These are phyloP conservation scores for Sporothrix pallida DNA, from an alignment of 2,329 filamentous ascomycete species.

Conservation along the genomic window DNA sequence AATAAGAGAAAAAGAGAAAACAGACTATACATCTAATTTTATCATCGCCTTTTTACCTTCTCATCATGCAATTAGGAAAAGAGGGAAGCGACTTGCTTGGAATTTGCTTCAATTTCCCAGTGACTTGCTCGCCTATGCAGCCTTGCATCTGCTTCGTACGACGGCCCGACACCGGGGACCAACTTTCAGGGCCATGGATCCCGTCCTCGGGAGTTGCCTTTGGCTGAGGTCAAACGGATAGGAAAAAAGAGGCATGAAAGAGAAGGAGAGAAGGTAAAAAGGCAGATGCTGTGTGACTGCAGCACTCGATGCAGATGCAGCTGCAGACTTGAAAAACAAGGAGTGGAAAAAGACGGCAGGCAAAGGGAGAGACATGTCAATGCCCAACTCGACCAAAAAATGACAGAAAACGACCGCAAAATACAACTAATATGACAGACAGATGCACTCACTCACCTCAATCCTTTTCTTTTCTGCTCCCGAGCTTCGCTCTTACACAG, in stretches of 20 bases:
- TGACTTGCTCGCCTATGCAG: slow-evolving; percentile 22
- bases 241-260: not conserved
- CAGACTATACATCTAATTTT: not conserved
- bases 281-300: slow-evolving; percentile 9
- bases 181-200: not conserved
- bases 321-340: slow-evolving; percentile 1
- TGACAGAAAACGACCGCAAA: not conserved
- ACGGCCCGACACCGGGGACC: slow-evolving; percentile 20
- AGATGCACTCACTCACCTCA: not conserved
- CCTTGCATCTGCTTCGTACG: slow-evolving; percentile 25
- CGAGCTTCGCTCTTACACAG: not conserved
- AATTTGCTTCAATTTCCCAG: not conserved
- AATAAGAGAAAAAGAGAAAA: not conserved
- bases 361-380: not conserved
- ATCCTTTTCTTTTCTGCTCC: not conserved
- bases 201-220: not conserved
- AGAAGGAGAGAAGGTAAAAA: not conserved
- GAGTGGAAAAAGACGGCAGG: not conserved
- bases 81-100: not conserved
- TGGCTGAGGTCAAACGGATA: not conserved
- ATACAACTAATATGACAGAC: not conserved
- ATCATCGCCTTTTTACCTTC: not conserved
- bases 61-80: slow-evolving; percentile 1
- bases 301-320: not conserved
- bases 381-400: not conserved